Base-by-base conservation (phyloP, 805 yeast species). In the Phaffomyces antillensis region DNA sequence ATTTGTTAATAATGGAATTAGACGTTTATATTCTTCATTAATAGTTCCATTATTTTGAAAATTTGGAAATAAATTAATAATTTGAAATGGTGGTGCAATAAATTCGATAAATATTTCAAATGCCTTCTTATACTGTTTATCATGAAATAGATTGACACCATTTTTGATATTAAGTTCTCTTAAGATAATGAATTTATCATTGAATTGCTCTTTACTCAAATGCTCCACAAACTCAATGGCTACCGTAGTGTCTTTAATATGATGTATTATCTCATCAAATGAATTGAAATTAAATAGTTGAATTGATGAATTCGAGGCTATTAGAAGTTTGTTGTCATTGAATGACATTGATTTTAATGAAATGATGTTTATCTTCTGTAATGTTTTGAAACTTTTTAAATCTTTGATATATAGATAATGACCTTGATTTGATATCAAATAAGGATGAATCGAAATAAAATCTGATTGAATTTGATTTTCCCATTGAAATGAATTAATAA, bases 31-130 rank as follows among this genome's bases (percentile, higher is more conserved):
- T 34, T 34, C 12, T 4, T 34, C 24, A 34, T 10, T 34, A 24
- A 34, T 17, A 2, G 30, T 28, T 28, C 30, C 30, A 5, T 28
- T 12, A 10, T 12, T 5, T 28, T 28, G 30, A 15, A 28, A 28
- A 10, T 11, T 34, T 0, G 86, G 84, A 42, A 73, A 70, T 25
- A 75, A 59, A 4, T 59, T 50, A 2, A 81, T 63, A 0, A 82
- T 76, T 5, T 64, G 55, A 33, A 73, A 68, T 0, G 88, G 88
- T 1, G 83, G 75, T 0, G 87, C 85, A 55, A 80, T 63, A 43
- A 68, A 78, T 24, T 73, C 73, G 6, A 71, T 71, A 43, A 81
- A 79, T 16, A 71, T 55, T 7, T 52, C 50, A 23, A 77, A 62
- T 1, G 81, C 70, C 10, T 59, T 47, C 5, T 59, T 60, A 38